These are phyloP conservation scores for Drechslerella stenobrocha DNA, from an alignment of 2,329 filamentous ascomycete genomes.

Conservation along the genomic window DNA sequence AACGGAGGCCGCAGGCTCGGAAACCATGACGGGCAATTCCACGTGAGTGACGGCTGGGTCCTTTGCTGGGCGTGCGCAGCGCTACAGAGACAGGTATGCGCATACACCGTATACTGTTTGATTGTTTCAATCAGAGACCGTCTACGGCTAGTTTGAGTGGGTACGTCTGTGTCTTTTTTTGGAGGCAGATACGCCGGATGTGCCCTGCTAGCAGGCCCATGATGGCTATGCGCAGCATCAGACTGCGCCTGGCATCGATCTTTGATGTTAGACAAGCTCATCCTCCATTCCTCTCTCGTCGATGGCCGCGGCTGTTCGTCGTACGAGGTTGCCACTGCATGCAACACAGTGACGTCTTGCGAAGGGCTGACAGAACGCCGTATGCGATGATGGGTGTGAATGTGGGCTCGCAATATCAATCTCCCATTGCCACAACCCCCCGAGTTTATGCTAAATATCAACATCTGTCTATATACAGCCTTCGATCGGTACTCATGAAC, in stretches of 20 bases:
- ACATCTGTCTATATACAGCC: neutral
- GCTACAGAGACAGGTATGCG: too few species aligned
- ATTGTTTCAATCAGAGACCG: conserved; percentile 8
- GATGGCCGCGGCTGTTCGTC: conserved; percentile 1
- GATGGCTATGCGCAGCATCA: conserved; percentile 35
- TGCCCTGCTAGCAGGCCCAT: conserved; percentile 15
- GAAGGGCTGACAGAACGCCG: too few species aligned
- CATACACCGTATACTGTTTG: too few species aligned
- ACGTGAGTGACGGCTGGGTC: conserved; percentile 32
- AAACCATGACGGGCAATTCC: conserved; percentile 17
- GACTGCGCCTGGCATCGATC: conserved; percentile 1
- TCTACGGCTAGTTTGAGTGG: neutral
- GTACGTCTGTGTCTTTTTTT: conserved; percentile 39
- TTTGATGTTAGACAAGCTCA: conserved; percentile 4
- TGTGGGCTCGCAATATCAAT: too few species aligned
- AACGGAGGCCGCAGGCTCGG: neutral
- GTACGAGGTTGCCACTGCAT: neutral
- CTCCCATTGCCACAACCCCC: too few species aligned
- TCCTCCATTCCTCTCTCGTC: neutral
- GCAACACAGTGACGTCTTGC: conserved; percentile 35
- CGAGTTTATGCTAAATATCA: conserved; percentile 42
- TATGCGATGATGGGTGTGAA: too few species aligned
- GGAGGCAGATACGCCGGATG: conserved; percentile 9
- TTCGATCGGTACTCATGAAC: too few species aligned
- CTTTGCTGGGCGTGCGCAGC: too few species aligned